Percentiles rank a stretch among this genome's conserved stretches.
Evolutionary conservation across 139 green algal species (phyloP).

Genomic region (Ostreobium quekettii): DNA sequence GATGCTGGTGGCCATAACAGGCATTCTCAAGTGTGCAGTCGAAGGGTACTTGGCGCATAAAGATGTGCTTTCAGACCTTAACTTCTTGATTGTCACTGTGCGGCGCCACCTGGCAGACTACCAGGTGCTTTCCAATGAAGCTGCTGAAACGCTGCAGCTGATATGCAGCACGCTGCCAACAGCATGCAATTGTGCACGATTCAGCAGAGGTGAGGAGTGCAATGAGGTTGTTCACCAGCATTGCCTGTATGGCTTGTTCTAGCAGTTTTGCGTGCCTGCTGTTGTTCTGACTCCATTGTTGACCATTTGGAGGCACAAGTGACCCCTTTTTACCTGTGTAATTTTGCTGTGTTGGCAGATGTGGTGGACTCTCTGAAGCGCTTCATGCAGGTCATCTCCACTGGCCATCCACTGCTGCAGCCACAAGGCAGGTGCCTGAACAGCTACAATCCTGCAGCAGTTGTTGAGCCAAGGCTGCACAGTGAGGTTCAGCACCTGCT

Average conservation of each 20-base stretch:
- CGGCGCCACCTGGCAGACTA: not conserved
- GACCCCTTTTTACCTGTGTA: not conserved
- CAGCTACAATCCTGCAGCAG: not conserved
- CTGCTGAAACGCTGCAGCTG: not conserved
- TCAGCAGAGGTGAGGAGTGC: no score
- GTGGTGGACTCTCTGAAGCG: not conserved
- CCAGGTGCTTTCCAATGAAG: not conserved
- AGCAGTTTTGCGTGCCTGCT: no score
- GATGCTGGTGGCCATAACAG: not conserved
- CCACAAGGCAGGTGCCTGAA: not conserved
- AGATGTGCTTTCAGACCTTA: not conserved
- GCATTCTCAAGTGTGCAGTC: not conserved
- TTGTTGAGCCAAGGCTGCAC: not conserved
- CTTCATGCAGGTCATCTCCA: not conserved
- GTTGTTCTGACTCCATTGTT: no score
- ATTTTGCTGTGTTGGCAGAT: not conserved
- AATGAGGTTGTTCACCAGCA: no score
- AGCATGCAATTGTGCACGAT: not conserved
- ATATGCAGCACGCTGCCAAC: not conserved
- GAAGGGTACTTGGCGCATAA: not conserved
- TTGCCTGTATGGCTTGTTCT: no score
- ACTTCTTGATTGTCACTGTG: slow-evolving; percentile 6
- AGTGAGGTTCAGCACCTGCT: not conserved
- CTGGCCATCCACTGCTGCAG: not conserved
- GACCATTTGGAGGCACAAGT: no score